These are phyloP conservation scores for Lasiodiplodia hormozganensis DNA, from an alignment of 2,329 filamentous ascomycete species.

Conservation along the genomic window DNA sequence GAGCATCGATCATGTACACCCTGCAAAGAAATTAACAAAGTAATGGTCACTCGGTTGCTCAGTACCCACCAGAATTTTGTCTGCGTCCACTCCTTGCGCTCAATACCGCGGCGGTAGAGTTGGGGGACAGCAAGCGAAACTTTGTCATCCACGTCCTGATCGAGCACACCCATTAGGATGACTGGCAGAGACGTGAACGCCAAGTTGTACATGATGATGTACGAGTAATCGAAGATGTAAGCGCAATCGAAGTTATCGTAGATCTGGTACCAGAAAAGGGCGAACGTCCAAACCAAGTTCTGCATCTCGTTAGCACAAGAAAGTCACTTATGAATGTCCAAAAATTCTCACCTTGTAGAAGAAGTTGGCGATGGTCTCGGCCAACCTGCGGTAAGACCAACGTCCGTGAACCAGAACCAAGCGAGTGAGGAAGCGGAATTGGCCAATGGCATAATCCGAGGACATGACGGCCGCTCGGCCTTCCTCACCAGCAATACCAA, in stretches of 20 bases:
- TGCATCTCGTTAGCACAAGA: slow-evolving; percentile 38
- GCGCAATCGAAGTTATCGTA: slow-evolving; percentile 96
- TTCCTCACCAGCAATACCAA: slow-evolving; percentile 92
- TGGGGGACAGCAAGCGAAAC: slow-evolving; percentile 95
- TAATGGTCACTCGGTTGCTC: neutral
- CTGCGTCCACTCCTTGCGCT: slow-evolving; percentile 95
- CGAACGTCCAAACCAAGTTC: slow-evolving; percentile 97
- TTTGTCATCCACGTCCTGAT: slow-evolving; percentile 94
- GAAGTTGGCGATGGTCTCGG: slow-evolving; percentile 96
- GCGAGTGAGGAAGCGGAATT: slow-evolving; percentile 87
- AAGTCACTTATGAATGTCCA: slow-evolving; percentile 46
- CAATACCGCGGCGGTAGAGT: slow-evolving; percentile 93
- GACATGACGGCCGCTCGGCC: slow-evolving; percentile 95
- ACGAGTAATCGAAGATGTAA: slow-evolving; percentile 97
- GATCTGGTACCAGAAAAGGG: slow-evolving; percentile 97
- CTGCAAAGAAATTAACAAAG: slow-evolving; percentile 38
- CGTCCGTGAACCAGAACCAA: slow-evolving; percentile 89
- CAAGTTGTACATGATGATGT: slow-evolving; percentile 95
- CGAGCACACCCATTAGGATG: slow-evolving; percentile 93
- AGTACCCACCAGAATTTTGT: slow-evolving; percentile 86
- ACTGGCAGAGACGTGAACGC: slow-evolving; percentile 95
- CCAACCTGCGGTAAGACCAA: slow-evolving; percentile 94
- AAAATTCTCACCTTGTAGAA: slow-evolving; percentile 76
- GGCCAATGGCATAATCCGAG: slow-evolving; percentile 92
- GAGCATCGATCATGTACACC: slow-evolving; percentile 90